Conservation (phyloP, 768 basidiomycete species). For the Lyophyllum shimeji region DNA sequence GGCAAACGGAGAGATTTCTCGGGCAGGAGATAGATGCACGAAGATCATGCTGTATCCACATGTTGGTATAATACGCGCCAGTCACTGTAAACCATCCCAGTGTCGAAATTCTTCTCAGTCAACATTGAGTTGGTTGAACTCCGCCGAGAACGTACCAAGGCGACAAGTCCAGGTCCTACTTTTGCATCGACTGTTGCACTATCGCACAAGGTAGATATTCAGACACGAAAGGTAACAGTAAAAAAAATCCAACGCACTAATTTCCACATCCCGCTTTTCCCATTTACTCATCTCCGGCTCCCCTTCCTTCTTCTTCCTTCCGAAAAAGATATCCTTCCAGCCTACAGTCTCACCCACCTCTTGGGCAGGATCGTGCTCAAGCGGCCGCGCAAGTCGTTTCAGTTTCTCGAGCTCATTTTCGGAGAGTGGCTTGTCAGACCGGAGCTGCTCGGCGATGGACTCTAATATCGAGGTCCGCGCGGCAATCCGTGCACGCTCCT, state of each 20-base stretch:
- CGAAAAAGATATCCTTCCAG: conserved; percentile 55
- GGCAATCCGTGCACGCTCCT: conserved; percentile 51
- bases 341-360: conserved; percentile 26
- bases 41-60: neutral
- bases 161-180: neutral
- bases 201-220: neutral
- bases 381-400: conserved; percentile 47
- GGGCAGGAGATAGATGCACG: neutral
- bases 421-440: conserved; percentile 42
- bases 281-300: conserved; percentile 30
- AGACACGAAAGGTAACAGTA: neutral
- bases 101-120: neutral
- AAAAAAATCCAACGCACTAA: conserved; percentile 26
- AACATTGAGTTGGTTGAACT: neutral
- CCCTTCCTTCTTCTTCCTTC: conserved; percentile 29
- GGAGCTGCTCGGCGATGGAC: conserved; percentile 53
- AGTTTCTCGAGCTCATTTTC: conserved; percentile 54
- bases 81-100: neutral
- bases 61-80: neutral
- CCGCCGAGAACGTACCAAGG: neutral
- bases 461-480: conserved; percentile 66
- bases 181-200: conserved; percentile 8
- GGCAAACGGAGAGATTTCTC: neutral
- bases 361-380: conserved; percentile 3
- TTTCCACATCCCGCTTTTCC: conserved; percentile 37